phyloP scores from a whole-genome alignment of 169 alveolate species.

The Plasmodium gallinaceum region DNA sequence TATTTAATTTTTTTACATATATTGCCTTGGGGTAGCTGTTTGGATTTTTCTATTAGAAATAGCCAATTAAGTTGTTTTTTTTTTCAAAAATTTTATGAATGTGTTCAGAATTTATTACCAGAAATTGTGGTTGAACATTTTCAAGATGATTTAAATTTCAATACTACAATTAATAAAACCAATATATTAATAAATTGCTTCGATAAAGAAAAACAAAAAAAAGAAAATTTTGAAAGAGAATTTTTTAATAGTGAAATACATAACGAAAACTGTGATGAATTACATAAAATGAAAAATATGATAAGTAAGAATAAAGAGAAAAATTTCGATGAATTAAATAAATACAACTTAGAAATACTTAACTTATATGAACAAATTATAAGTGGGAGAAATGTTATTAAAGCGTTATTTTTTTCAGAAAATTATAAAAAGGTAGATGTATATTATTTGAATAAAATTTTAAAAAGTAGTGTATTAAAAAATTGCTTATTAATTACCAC shows the following conservation, averaged over 20 bases:
- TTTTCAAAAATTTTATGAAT: slow-evolving; percentile 71
- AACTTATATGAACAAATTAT: slow-evolving; percentile 41
- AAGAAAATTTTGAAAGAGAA: neutral
- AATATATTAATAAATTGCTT: neutral
- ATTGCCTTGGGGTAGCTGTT: slow-evolving; percentile 37
- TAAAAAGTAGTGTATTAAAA: slow-evolving; percentile 12
- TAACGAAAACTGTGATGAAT: neutral
- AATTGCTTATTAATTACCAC: slow-evolving; percentile 23
- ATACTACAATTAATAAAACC: neutral
- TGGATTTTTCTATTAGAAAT: slow-evolving; percentile 20
- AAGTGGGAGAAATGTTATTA: slow-evolving; percentile 3
- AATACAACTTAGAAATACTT: neutral
- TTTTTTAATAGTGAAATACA: neutral
- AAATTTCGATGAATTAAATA: neutral
- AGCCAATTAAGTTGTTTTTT: slow-evolving; percentile 46
- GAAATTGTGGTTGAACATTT: slow-evolving; percentile 49
- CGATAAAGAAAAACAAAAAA: neutral
- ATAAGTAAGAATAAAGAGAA: neutral
- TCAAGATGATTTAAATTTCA: neutral
- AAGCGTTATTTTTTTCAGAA: slow-evolving; percentile 12
- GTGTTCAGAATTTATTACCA: slow-evolving; percentile 58
- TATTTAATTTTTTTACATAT: slow-evolving; percentile 42
- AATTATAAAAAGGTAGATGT: neutral
- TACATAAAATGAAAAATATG: neutral
- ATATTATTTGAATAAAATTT: slow-evolving; percentile 2